A percentile compares a stretch with the other conserved stretches of the same genome.
phyloP scores from a whole-genome alignment of 495 filamentous ascomycete genomes.

The Aspergillus cristatus region DNA sequence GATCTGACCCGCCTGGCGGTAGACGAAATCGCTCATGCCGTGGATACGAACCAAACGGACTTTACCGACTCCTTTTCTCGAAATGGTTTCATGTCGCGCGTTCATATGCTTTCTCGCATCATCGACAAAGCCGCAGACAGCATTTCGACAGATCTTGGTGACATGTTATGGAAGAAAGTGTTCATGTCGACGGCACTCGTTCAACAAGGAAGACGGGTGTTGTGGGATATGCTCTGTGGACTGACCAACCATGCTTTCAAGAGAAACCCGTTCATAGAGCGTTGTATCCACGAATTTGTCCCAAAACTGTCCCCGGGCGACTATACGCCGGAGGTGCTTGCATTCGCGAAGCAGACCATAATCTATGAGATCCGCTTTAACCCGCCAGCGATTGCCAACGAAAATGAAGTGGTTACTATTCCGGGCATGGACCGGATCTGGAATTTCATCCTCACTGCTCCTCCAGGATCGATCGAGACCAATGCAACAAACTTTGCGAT shows the following conservation, averaged over 20 bases:
- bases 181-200: conserved; percentile 50
- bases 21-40: conserved; percentile 38
- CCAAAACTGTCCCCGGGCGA: conserved; percentile 51
- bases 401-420: conserved; percentile 41
- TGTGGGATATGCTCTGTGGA: conserved; percentile 58
- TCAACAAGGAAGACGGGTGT: conserved; percentile 45
- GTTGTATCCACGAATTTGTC: conserved; percentile 58
- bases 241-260: conserved; percentile 33
- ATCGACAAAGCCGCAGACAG: conserved; percentile 49
- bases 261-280: conserved; percentile 55
- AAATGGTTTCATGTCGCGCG: conserved; percentile 39
- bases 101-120: conserved; percentile 48
- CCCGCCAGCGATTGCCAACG: conserved; percentile 24
- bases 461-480: conserved; percentile 57
- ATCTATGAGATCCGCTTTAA: conserved; percentile 38
- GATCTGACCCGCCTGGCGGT: conserved; percentile 43
- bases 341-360: conserved; percentile 55
- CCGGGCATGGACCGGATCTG: conserved; percentile 70
- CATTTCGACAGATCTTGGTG: conserved; percentile 51
- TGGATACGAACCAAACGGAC: conserved; percentile 30
- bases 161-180: conserved; percentile 56
- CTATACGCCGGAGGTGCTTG: conserved; percentile 56
- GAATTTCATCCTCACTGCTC: conserved; percentile 68
- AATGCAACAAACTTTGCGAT: conserved; percentile 62
- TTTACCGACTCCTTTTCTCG: conserved; percentile 26